Percentiles rank a stretch among this genome's conserved stretches.
Evolutionary conservation across 1,284 basidiomycete species (phyloP).

Genomic region (Heterobasidion parviporum): DNA sequence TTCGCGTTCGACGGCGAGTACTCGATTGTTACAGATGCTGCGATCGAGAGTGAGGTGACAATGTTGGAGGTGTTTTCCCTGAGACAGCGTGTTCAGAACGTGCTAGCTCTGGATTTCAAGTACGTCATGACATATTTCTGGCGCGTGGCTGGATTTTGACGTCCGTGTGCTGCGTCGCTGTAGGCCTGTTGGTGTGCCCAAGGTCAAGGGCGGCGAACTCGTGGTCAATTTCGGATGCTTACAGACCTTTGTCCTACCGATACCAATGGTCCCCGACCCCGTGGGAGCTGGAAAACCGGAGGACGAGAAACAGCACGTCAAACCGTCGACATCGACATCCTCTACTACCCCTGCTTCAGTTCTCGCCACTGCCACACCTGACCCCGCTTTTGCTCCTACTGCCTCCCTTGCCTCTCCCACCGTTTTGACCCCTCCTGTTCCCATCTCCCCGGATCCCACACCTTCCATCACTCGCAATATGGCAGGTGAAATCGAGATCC

Average conservation of each 20-base stretch:
- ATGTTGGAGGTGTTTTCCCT: background rate
- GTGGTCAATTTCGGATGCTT: background rate
- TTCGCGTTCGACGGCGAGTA: background rate
- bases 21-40: background rate
- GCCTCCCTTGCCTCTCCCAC: background rate
- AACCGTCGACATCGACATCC: no score
- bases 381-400: background rate
- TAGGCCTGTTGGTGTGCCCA: background rate
- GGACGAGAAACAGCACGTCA: no score
- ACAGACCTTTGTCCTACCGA: background rate
- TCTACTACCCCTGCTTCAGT: no score
- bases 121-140: background rate
- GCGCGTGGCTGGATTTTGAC: background rate
- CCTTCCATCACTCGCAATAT: background rate
- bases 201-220: background rate
- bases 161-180: background rate
- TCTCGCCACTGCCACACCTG: no score
- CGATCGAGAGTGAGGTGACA: background rate
- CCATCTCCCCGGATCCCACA: background rate
- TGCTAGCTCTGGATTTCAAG: background rate
- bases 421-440: background rate
- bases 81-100: background rate
- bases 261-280: background rate
- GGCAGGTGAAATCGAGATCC: background rate
- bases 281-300: background rate